Conservation (phyloP, 1,284 basidiomycete species). For the Ustilago cynodontis region DNA sequence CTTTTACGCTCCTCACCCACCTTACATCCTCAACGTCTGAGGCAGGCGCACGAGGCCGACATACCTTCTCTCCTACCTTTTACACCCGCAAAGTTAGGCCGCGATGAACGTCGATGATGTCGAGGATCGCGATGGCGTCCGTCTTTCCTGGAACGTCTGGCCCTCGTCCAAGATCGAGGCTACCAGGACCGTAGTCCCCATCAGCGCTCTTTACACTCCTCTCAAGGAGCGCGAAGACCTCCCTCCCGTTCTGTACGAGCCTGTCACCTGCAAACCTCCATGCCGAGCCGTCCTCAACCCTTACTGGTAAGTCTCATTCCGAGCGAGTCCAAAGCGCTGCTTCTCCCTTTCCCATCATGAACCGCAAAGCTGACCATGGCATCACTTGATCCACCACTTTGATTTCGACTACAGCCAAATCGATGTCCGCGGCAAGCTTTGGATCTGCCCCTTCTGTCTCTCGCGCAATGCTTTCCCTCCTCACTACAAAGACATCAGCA, state of each 20-base stretch:
- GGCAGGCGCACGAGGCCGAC: slow-evolving; percentile 14
- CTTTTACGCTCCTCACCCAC: slow-evolving; percentile 10
- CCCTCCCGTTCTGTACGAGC: slow-evolving; percentile 96
- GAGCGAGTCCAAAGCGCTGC: too few relatives aligned
- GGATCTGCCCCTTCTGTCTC: slow-evolving; percentile 99
- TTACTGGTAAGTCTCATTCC: slow-evolving; percentile 77
- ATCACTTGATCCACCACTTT: not conserved
- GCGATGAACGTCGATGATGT: slow-evolving; percentile 69
- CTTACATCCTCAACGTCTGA: slow-evolving; percentile 1
- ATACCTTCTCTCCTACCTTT: not conserved
- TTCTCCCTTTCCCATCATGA: not conserved
- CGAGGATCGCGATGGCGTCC: slow-evolving; percentile 70
- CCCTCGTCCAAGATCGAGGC: slow-evolving; percentile 97
- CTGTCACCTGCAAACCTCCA: slow-evolving; percentile 96
- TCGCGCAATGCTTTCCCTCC: slow-evolving; percentile 96
- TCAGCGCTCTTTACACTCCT: slow-evolving; percentile 96
- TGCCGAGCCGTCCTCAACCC: slow-evolving; percentile 98
- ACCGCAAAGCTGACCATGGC: not conserved
- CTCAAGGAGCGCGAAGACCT: slow-evolving; percentile 94
- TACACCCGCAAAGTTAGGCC: not conserved
- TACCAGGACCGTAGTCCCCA: slow-evolving; percentile 96
- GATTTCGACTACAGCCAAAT: slow-evolving; percentile 91
- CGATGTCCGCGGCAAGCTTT: slow-evolving; percentile 96
- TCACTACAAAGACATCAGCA: slow-evolving; percentile 98
- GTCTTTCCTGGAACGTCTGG: slow-evolving; percentile 95